Percentiles rank a stretch among this genome's conserved stretches.
These are phyloP conservation scores for Colletotrichum musicola DNA, from an alignment of 2,329 filamentous ascomycete species.

Conservation along the genomic window DNA sequence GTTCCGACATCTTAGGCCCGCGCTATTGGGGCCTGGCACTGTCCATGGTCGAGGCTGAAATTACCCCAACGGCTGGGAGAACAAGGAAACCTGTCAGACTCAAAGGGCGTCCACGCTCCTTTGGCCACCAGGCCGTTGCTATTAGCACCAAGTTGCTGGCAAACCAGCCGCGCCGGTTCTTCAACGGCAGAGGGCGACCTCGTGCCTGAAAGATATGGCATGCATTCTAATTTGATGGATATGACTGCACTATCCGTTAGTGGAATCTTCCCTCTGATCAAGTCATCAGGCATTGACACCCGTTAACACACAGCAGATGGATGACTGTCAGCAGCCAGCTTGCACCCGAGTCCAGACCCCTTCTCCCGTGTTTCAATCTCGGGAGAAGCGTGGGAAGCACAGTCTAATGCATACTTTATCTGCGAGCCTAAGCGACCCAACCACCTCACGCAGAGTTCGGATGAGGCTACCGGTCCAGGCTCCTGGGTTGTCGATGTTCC, in stretches of 20 bases:
- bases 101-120: background rate
- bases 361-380: too few relatives aligned
- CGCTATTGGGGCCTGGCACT: constrained; percentile 10
- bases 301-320: background rate
- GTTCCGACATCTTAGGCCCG: constrained; percentile 16
- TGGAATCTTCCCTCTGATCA: background rate
- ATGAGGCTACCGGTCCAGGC: background rate
- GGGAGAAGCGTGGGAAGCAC: background rate
- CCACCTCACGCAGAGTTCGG: background rate
- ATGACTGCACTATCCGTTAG: background rate
- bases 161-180: background rate
- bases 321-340: background rate
- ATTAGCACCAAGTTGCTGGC: background rate
- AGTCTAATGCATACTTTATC: background rate
- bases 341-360: too few relatives aligned
- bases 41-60: constrained; percentile 23
- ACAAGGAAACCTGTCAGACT: constrained; percentile 6
- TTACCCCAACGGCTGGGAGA: constrained; percentile 13
- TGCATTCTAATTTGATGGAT: background rate
- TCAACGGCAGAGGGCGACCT: background rate
- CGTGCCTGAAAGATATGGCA: background rate
- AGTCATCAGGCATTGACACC: too few relatives aligned
- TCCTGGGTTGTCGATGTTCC: background rate
- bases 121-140: background rate
- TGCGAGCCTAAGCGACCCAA: background rate